A percentile compares a stretch with the other conserved stretches of the same genome.
phyloP scores from a whole-genome alignment of 1,284 basidiomycete species.

The Rhodotorula sp. region DNA sequence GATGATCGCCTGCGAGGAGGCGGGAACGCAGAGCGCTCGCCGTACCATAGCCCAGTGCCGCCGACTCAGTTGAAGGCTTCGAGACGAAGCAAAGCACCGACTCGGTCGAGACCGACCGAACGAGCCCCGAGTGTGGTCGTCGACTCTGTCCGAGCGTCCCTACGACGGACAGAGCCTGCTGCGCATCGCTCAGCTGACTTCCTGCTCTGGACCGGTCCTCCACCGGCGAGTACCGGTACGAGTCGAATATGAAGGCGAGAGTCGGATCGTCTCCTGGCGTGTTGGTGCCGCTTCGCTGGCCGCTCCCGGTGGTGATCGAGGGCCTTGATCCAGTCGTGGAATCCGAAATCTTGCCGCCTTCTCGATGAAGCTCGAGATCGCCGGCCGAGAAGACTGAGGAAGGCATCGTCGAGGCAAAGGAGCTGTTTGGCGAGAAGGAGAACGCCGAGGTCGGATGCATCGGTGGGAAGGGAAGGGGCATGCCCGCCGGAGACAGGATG shows the following conservation, averaged over 20 bases:
- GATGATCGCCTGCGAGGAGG: too few relatives aligned
- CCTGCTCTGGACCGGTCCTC: too few relatives aligned
- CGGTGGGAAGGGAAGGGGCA: not conserved
- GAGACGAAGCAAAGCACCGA: too few relatives aligned
- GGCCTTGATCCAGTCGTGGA: not conserved
- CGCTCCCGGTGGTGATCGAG: too few relatives aligned
- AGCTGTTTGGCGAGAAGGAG: conserved; percentile 7
- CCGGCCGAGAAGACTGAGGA: not conserved
- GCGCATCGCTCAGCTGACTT: not conserved
- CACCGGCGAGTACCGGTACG: conserved; percentile 19
- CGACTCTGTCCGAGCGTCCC: too few relatives aligned
- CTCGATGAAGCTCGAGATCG: not conserved
- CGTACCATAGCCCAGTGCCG: too few relatives aligned
- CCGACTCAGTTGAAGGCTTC: too few relatives aligned
- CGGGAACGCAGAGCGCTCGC: too few relatives aligned
- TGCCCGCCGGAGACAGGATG: not conserved
- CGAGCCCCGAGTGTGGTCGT: too few relatives aligned
- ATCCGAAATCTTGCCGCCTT: not conserved
- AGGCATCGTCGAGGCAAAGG: not conserved
- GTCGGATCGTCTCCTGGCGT: conserved; percentile 22
- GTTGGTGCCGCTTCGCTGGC: not conserved
- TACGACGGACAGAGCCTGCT: not conserved
- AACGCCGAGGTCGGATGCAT: not conserved
- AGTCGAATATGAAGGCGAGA: conserved; percentile 31
- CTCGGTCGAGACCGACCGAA: too few relatives aligned